phyloP scores from a whole-genome alignment of 2,329 filamentous ascomycete genomes.

The Colletotrichum siamense region DNA sequence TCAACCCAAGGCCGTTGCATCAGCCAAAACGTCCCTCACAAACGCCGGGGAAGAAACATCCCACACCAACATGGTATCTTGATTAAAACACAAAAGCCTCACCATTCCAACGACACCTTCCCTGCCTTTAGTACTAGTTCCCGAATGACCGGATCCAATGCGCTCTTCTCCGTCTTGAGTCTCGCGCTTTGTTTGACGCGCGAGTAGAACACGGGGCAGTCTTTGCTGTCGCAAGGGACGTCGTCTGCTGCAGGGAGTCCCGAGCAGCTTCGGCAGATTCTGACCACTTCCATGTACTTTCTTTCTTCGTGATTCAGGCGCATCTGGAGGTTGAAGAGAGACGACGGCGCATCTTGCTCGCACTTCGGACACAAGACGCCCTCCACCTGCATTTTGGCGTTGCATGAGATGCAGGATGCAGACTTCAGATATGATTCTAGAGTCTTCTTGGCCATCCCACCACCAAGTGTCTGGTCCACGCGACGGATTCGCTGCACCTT shows the following conservation, averaged over 20 bases:
- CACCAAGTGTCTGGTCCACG: conserved; percentile 48
- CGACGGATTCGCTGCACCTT: conserved; percentile 80
- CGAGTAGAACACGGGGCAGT: conserved; percentile 92
- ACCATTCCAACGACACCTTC: conserved; percentile 39
- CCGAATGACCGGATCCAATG: conserved; percentile 36
- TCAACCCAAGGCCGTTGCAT: background rate
- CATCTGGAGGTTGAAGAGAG: conserved; percentile 68
- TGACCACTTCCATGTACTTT: conserved; percentile 67
- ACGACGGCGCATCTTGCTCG: conserved; percentile 56
- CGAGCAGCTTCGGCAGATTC: conserved; percentile 82
- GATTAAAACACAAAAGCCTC: background rate
- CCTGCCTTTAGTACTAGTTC: conserved; percentile 33
- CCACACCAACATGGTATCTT: background rate
- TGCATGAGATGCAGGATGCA: conserved; percentile 80
- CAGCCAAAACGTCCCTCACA: background rate
- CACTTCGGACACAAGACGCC: conserved; percentile 64
- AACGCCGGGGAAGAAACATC: background rate
- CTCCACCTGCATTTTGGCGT: conserved; percentile 51
- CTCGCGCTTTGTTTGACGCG: conserved; percentile 66
- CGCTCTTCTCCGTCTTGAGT: conserved; percentile 43
- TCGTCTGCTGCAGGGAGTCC: conserved; percentile 75
- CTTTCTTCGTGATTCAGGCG: conserved; percentile 69
- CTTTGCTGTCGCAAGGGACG: conserved; percentile 86
- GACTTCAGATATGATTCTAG: conserved; percentile 94
- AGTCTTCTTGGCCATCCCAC: conserved; percentile 53